phyloP scores from a whole-genome alignment of 108 stramenopile species.

The Nitzschia sp. region DNA sequence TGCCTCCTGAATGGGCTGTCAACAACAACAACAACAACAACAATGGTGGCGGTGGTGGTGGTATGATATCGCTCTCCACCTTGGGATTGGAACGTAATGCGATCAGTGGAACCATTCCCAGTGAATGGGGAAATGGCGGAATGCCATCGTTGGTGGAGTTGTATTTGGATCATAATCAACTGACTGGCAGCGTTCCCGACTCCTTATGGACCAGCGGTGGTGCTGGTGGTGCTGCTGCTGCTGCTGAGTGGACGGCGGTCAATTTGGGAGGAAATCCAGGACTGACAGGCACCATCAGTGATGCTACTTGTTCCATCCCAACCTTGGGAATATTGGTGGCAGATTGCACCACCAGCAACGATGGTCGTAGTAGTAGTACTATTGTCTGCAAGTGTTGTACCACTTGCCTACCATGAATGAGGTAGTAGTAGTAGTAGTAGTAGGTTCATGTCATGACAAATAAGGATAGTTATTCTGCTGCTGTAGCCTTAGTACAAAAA shows the following conservation, averaged over 20 bases:
- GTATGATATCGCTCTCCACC: conserved; percentile 35
- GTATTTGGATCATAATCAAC: conserved; percentile 35
- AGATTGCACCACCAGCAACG: conserved; percentile 12
- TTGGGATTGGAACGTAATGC: conserved; percentile 51
- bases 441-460: no score
- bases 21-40: no score
- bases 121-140: conserved; percentile 33
- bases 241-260: not conserved
- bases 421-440: no score
- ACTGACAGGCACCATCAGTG: conserved; percentile 30
- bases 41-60: no score
- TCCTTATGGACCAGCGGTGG: no score
- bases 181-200: conserved; percentile 50
- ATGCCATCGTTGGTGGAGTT: conserved; percentile 7
- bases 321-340: not conserved
- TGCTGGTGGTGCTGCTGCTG: no score
- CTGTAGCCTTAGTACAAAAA: no score
- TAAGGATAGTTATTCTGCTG: no score
- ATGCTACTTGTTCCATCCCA: not conserved
- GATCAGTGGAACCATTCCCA: conserved; percentile 37
- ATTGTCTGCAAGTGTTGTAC: no score
- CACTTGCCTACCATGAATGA: no score
- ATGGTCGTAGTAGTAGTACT: no score
- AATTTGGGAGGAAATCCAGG: conserved; percentile 14
- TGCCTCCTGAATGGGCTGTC: conserved; percentile 41